Conservation (phyloP, 441 rosid genomes). For the Capsella rubella region DNA sequence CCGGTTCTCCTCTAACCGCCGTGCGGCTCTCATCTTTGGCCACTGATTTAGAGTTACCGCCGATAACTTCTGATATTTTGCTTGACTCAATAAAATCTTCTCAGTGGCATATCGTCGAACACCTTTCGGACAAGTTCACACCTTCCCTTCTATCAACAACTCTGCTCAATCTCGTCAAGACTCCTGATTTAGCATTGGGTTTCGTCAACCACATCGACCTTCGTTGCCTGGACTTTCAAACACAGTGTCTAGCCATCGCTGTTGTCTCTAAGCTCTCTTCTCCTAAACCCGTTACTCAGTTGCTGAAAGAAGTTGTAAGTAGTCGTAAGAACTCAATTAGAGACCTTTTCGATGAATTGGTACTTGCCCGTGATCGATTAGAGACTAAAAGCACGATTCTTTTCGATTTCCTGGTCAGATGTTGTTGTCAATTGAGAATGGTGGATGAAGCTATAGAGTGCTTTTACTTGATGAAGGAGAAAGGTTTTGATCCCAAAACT, state of each 20-base stretch:
- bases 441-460: slow-evolving; percentile 69
- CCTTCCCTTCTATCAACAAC: slow-evolving; percentile 56
- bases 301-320: slow-evolving; percentile 52
- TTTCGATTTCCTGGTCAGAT: slow-evolving; percentile 68
- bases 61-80: slow-evolving; percentile 28
- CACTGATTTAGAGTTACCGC: slow-evolving; percentile 19
- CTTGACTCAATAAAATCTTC: slow-evolving; percentile 52
- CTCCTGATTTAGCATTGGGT: slow-evolving; percentile 63
- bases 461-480: slow-evolving; percentile 70
- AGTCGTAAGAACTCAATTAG: slow-evolving; percentile 35
- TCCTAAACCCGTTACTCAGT: slow-evolving; percentile 62
- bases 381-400: slow-evolving; percentile 56
- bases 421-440: slow-evolving; percentile 66
- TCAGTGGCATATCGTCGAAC: slow-evolving; percentile 86
- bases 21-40: slow-evolving; percentile 46
- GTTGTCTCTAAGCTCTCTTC: slow-evolving; percentile 61
- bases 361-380: slow-evolving; percentile 49
- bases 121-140: slow-evolving; percentile 50
- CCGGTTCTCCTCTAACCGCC: slow-evolving; percentile 18
- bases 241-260: slow-evolving; percentile 71
- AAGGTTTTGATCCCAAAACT: slow-evolving; percentile 65
- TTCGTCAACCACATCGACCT: slow-evolving; percentile 57
- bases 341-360: slow-evolving; percentile 63
- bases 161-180: slow-evolving; percentile 54
- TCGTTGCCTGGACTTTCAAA: slow-evolving; percentile 52